These are phyloP conservation scores for Neurospora sp. DNA, from an alignment of 495 filamentous ascomycete species.

Conservation along the genomic window DNA sequence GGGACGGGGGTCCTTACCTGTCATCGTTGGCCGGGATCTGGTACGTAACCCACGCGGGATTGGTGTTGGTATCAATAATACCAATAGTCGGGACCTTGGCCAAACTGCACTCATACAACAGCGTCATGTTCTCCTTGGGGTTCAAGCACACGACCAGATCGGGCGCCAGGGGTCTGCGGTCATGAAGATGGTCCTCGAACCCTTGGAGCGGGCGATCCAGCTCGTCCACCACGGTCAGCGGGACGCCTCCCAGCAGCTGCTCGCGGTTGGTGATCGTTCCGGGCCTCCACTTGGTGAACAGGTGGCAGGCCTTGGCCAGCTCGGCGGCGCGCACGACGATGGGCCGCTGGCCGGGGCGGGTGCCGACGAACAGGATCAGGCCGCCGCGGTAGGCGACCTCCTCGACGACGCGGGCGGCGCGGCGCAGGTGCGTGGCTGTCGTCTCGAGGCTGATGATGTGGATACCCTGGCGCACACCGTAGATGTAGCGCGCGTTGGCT, in stretches of 20 bases:
- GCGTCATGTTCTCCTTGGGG: slow-evolving; percentile 77
- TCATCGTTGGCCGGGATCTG: slow-evolving; percentile 96
- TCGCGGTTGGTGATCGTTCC: slow-evolving; percentile 89
- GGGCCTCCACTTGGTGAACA: slow-evolving; percentile 91
- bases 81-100: slow-evolving; percentile 90
- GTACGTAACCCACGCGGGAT: slow-evolving; percentile 93
- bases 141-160: slow-evolving; percentile 92
- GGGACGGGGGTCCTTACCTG: slow-evolving; percentile 38
- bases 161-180: slow-evolving; percentile 58
- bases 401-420: slow-evolving; percentile 79
- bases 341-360: slow-evolving; percentile 63
- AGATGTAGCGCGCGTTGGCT: slow-evolving; percentile 88
- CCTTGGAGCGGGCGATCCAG: slow-evolving; percentile 53
- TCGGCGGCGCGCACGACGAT: slow-evolving; percentile 72
- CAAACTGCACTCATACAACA: slow-evolving; percentile 83
- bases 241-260: slow-evolving; percentile 62
- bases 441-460: slow-evolving; percentile 89
- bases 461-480: slow-evolving; percentile 77
- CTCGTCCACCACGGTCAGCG: slow-evolving; percentile 59
- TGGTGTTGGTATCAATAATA: slow-evolving; percentile 83
- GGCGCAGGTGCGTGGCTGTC: slow-evolving; percentile 77
- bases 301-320: slow-evolving; percentile 68
- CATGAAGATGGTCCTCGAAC: slow-evolving; percentile 53
- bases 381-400: slow-evolving; percentile 77
- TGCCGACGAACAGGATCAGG: slow-evolving; percentile 84